Evolutionary conservation across 805 yeast species (phyloP).

Genomic region (Lipomyces kockii): DNA sequence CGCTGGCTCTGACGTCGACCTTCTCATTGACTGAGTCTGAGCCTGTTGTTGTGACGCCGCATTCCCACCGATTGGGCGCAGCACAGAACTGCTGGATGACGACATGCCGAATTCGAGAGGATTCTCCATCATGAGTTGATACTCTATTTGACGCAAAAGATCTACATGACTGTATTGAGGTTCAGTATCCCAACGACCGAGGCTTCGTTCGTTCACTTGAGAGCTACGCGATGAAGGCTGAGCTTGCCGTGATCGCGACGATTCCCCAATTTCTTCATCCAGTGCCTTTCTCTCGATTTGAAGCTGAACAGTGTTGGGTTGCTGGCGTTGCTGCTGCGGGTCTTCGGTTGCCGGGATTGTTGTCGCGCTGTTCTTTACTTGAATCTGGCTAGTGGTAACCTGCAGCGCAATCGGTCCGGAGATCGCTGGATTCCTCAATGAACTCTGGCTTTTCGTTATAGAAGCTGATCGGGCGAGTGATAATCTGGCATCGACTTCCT

Average conservation of each 20-base stretch:
- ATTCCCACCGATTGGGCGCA: neutral
- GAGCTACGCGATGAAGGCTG: neutral
- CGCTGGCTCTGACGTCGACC: conserved; percentile 10
- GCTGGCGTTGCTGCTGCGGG: neutral
- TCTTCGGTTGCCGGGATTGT: neutral
- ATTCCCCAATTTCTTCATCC: neutral
- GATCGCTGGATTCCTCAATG: neutral
- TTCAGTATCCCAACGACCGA: neutral
- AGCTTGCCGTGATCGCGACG: neutral
- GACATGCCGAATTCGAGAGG: conserved; percentile 21
- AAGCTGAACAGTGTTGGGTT: neutral
- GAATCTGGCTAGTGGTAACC: neutral
- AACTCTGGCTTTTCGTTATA: conserved; percentile 1
- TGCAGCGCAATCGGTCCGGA: conserved; percentile 2
- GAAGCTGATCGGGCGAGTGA: conserved; percentile 11
- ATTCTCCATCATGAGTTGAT: conserved; percentile 27
- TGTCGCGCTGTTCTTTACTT: neutral
- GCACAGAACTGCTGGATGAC: neutral
- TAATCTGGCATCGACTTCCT: conserved; percentile 32
- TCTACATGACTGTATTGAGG: conserved; percentile 21
- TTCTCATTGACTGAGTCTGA: neutral
- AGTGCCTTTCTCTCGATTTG: neutral
- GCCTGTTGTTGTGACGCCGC: neutral
- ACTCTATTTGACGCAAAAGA: conserved; percentile 29
- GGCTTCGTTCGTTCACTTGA: neutral